Conservation (phyloP, 805 yeast species). For the Nakazawaea peltata region DNA sequence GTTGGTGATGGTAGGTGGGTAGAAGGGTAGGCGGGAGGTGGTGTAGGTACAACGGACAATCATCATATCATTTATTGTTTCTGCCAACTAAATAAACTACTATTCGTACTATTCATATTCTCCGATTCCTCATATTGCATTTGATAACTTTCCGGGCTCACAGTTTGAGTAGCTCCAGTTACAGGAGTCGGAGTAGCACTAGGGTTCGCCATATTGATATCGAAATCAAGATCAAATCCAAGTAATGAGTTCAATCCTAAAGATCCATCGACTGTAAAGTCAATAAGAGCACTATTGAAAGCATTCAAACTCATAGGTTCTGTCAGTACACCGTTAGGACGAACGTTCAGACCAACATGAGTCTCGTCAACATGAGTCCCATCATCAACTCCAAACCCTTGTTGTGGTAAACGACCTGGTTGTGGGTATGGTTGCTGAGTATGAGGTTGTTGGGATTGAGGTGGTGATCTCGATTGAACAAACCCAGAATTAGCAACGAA, state of each 20-base stretch:
- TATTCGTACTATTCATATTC: too few relatives aligned
- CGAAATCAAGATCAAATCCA: constrained; percentile 31
- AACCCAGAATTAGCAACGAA: neutral
- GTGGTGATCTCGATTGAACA: constrained; percentile 9
- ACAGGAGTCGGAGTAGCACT: neutral
- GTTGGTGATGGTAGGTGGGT: too few relatives aligned
- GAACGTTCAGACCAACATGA: neutral
- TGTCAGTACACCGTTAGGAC: constrained; percentile 6
- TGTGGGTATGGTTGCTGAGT: neutral
- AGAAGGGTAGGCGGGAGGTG: too few relatives aligned
- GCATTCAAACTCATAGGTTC: constrained; percentile 14
- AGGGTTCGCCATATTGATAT: neutral
- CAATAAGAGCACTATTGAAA: constrained; percentile 28
- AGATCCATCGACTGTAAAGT: constrained; percentile 79
- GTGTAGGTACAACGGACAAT: too few relatives aligned
- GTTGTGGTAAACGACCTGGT: too few relatives aligned
- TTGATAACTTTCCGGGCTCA: neutral
- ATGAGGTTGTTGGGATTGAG: constrained; percentile 11
- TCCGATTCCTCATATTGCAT: too few relatives aligned
- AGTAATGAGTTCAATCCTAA: constrained; percentile 66
- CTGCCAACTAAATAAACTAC: too few relatives aligned
- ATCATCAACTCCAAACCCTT: too few relatives aligned
- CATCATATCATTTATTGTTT: too few relatives aligned
- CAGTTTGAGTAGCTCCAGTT: neutral
- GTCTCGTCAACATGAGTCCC: constrained; percentile 16